These are phyloP conservation scores for Phialophora verrucosa DNA, from an alignment of 2,329 filamentous ascomycete genomes.

Conservation along the genomic window DNA sequence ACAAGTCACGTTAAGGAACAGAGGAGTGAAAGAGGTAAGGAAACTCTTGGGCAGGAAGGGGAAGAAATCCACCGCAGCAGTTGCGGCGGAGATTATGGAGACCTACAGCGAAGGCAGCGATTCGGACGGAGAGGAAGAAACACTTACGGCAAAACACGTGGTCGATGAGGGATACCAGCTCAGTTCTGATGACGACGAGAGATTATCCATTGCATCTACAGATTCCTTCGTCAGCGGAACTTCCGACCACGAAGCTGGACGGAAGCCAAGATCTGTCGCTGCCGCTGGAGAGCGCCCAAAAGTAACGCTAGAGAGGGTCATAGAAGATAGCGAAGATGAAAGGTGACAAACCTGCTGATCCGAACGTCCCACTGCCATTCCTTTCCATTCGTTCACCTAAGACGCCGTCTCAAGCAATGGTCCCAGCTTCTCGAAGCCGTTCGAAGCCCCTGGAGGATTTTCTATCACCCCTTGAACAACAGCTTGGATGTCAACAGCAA, in stretches of 20 bases:
- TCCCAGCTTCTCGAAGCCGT: constrained; percentile 44
- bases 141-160: constrained; percentile 21
- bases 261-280: background rate
- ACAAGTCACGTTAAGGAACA: constrained; percentile 75
- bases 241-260: constrained; percentile 5
- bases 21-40: constrained; percentile 72
- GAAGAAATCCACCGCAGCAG: constrained; percentile 43
- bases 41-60: constrained; percentile 66
- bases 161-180: constrained; percentile 32
- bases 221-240: constrained; percentile 28
- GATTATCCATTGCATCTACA: constrained; percentile 38
- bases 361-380: background rate
- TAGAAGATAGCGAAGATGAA: constrained; percentile 63
- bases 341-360: constrained; percentile 20
- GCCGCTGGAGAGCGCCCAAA: constrained; percentile 20
- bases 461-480: constrained; percentile 15
- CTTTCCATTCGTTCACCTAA: background rate
- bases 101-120: constrained; percentile 32
- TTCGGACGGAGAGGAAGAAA: constrained; percentile 32
- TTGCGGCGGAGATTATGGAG: constrained; percentile 37
- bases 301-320: constrained; percentile 48
- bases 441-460: constrained; percentile 36
- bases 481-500: constrained; percentile 51
- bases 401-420: constrained; percentile 33
- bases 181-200: constrained; percentile 36